These are phyloP conservation scores for Starmerella stellata DNA, from an alignment of 805 yeast species.

Conservation along the genomic window DNA sequence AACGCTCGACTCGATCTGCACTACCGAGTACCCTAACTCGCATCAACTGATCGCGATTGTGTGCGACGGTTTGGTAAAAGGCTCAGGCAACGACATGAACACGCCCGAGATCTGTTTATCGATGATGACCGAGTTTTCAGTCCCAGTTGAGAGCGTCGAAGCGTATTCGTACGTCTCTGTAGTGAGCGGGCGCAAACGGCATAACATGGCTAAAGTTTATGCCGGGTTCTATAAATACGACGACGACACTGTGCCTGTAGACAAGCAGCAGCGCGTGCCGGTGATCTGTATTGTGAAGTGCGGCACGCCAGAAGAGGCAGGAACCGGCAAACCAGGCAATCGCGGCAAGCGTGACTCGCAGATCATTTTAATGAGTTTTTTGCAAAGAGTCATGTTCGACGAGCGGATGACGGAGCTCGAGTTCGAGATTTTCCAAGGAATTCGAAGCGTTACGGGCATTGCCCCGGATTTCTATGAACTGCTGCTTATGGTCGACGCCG, in stretches of 20 bases:
- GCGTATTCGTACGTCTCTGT: constrained; percentile 87
- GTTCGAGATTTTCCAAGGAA: constrained; percentile 51
- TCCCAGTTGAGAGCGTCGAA: constrained; percentile 55
- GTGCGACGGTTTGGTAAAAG: constrained; percentile 90
- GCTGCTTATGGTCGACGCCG: constrained; percentile 87
- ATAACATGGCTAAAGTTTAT: constrained; percentile 92
- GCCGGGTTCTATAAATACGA: constrained; percentile 85
- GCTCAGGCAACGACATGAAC: constrained; percentile 71
- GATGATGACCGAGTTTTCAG: constrained; percentile 67
- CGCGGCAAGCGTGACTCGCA: constrained; percentile 95
- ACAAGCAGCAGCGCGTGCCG: constrained; percentile 71
- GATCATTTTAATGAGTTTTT: constrained; percentile 72
- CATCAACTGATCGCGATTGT: constrained; percentile 71
- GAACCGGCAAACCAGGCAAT: constrained; percentile 66
- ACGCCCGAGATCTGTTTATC: constrained; percentile 81
- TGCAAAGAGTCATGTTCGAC: constrained; percentile 73
- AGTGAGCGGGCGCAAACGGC: constrained; percentile 84
- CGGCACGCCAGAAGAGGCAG: constrained; percentile 62
- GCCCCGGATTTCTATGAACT: constrained; percentile 70
- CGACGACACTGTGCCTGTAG: constrained; percentile 52
- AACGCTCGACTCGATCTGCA: constrained; percentile 81
- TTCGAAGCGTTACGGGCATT: constrained; percentile 71
- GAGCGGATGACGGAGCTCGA: constrained; percentile 90
- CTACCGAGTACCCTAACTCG: constrained; percentile 88
- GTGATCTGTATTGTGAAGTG: constrained; percentile 63